Evolutionary conservation across 1,284 basidiomycete genomes (phyloP), one percentile per base, ranked within the genome.

Genomic region (Sanguinoderma infundibulare): DNA sequence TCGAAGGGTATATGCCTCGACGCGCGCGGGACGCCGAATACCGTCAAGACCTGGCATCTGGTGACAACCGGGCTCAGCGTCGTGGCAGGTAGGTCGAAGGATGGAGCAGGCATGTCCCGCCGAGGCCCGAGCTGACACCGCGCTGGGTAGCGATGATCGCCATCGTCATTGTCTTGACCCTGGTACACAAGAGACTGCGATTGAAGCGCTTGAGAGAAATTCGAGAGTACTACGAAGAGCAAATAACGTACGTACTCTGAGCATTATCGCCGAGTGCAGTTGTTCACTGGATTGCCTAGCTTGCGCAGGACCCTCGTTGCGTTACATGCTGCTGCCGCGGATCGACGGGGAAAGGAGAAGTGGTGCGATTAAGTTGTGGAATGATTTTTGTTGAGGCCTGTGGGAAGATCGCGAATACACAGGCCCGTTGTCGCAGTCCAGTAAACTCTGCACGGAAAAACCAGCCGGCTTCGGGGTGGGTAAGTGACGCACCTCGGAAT

Each of bases 151-250:
- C 78, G 14, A 81, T 86, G 74, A 57, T 71, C 3, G 67, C 75
- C 5, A 81, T 75, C 0, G 79, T 79, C 62, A 63, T 78, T 9
- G 72, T 79, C 55, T 77, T 87, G 15, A 78, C 78, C 3, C 63
- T 83, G 30, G 62, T 82, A n/a, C 83, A 87, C 69, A 80, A 79
- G 40, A 79, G 84, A 5, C 76, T 82, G 49, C 81, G 83, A 6
- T 71, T 79, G 24, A 69, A 73, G 39, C 75, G 74, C 5, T 80
- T 82, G 60, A 75, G 76, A 50, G 81, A 84, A 62, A 70, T 86
- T 34, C 73, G 79, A 42, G 81, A 83, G 35, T 87, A 87, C 67
- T 87, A 84, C 62, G 73, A 80, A 38, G 84, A 87, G 65, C 86
- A 87, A 67, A 75, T 81, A 24, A 80, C 77, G 83, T 85, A 52